Base-by-base conservation (phyloP, 768 basidiomycete species). In the Daedaleopsis sinensis region DNA sequence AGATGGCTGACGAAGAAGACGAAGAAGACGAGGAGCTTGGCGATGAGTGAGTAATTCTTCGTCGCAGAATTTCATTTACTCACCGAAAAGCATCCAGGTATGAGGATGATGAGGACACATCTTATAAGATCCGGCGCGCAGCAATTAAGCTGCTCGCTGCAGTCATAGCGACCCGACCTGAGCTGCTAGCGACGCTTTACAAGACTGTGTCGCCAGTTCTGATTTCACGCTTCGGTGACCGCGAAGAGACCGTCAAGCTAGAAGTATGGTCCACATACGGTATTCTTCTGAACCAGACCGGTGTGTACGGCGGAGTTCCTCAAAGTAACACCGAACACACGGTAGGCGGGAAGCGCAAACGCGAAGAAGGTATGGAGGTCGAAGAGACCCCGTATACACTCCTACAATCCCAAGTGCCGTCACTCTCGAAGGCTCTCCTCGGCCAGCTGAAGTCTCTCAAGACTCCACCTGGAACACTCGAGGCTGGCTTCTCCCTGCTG, bases 81-180 rank as follows among this genome's bases (percentile, higher is more conserved):
- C 21, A 52, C 42, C 38, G 27, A 13, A 9, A 15, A 4, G 27
- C 15, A n/a, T n/a, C 10, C 65, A 96, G 93, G 64, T 98, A 97
- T 73, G 94, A 94, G 7, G 97, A 99, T 67, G 97, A 99, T 59
- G 97, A 98, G 73, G 97, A 99, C 70, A 93, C 91, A 12, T 98
- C 96, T 0, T 98, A 97, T 84, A 98, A 98, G 75, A 93, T 97
- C 59, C 90, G 97, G 65, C 87, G 97, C 48, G 89, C 93, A 8
- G 90, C 97, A 8, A 94, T 95, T 18, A 98, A 98, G 72, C 79
- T 98, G 4, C 81, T 98, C 16, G 79, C 88, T 32, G 90, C 92
- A 7, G 79, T 97, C 51, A 88, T 98, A 59, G 86, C 85, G 13
- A 98, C 96, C 1, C 91, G 95, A 24, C 93, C 95, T 1, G 97